These are phyloP conservation scores for Schoenoplectus tabernaemontani DNA, from an alignment of 202 grass and related monocot species.

Conservation along the genomic window DNA sequence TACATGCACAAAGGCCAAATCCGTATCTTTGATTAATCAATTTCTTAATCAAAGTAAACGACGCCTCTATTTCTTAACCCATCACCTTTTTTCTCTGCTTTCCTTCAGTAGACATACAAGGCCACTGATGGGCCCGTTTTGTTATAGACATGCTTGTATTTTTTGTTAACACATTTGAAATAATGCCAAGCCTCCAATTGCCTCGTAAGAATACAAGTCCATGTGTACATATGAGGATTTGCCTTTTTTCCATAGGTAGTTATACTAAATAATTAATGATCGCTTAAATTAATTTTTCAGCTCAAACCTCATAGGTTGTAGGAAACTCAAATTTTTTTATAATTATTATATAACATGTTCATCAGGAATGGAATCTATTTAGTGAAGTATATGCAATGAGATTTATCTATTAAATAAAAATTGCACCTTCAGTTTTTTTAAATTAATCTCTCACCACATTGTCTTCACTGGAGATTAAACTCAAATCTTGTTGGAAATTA, in stretches of 20 bases:
- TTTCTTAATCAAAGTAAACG: conserved; percentile 29
- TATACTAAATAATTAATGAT: conserved; percentile 2
- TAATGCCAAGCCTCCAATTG: conserved; percentile 20
- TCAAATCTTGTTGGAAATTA: too few species aligned
- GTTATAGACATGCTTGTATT: conserved; percentile 10
- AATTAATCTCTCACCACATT: too few species aligned
- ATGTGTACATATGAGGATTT: neutral
- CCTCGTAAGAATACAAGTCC: conserved; percentile 2
- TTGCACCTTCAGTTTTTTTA: too few species aligned
- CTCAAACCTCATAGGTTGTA: neutral
- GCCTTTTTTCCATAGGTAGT: neutral
- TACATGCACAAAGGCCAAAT: conserved; percentile 20
- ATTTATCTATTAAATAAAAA: too few species aligned
- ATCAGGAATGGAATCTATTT: too few species aligned
- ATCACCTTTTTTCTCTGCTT: conserved; percentile 5
- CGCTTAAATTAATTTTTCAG: neutral
- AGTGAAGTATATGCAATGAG: too few species aligned
- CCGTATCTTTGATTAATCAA: conserved; percentile 10
- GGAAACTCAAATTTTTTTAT: too few species aligned
- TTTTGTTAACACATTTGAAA: neutral
- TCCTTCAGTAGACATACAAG: neutral
- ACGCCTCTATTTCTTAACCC: conserved; percentile 24
- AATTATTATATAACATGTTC: too few species aligned
- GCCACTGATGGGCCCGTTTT: neutral
- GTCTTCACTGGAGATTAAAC: too few species aligned